These are phyloP conservation scores for Puccinia novopanici DNA, from an alignment of 1,284 basidiomycete genomes.

Conservation along the genomic window DNA sequence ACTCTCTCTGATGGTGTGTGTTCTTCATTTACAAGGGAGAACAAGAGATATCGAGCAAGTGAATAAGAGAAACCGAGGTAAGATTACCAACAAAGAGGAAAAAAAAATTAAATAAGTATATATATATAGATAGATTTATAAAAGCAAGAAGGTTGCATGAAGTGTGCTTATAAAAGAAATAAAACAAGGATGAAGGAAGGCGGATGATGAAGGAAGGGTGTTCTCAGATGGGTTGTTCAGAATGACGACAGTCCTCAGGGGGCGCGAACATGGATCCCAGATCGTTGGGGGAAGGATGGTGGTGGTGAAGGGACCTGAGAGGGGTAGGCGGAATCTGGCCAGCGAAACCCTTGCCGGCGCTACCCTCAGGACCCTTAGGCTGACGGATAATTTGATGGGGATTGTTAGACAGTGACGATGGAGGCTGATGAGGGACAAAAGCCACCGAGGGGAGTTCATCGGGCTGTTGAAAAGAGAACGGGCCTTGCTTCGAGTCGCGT, in stretches of 20 bases:
- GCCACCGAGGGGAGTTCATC: background rate
- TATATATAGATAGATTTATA: too few species aligned
- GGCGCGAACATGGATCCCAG: background rate
- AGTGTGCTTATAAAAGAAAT: background rate
- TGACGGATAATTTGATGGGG: constrained; percentile 39
- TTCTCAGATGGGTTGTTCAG: background rate
- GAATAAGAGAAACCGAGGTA: background rate
- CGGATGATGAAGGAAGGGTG: too few species aligned
- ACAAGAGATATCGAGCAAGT: background rate
- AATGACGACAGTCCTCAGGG: background rate
- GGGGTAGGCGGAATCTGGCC: background rate
- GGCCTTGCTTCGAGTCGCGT: background rate
- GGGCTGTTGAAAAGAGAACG: constrained; percentile 16
- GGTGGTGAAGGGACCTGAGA: background rate
- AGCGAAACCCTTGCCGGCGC: constrained; percentile 35
- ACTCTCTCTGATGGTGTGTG: too few species aligned
- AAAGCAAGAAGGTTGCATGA: background rate
- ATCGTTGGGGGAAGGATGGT: background rate
- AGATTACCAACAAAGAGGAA: background rate
- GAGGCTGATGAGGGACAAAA: background rate
- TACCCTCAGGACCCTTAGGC: constrained; percentile 39
- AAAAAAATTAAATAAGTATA: background rate
- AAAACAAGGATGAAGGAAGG: background rate
- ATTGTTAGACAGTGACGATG: background rate
- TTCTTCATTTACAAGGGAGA: too few species aligned